Evolutionary conservation across 352 stramenopile genomes (phyloP).

Genomic region (Phytophthora pseudosyringae): DNA sequence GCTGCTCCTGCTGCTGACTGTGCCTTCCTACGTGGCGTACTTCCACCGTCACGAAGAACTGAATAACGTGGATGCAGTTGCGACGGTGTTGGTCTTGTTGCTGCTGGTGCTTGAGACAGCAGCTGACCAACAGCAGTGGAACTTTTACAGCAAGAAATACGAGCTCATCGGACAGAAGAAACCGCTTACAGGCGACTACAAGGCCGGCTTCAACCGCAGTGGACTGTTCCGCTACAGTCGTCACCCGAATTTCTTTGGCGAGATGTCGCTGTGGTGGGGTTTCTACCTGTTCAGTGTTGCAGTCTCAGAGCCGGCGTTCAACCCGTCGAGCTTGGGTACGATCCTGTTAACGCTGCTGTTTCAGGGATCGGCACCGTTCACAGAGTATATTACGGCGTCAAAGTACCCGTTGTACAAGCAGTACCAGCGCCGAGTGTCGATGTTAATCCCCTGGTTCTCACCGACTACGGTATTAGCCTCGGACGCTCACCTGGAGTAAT

Average conservation of each 20-base stretch:
- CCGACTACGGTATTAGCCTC: neutral
- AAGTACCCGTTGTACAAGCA: conserved; percentile 92
- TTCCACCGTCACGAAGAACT: conserved; percentile 51
- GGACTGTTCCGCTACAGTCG: conserved; percentile 92
- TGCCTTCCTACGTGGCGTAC: conserved; percentile 79
- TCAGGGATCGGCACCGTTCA: conserved; percentile 90
- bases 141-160: conserved; percentile 92
- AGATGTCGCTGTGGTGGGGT: conserved; percentile 91
- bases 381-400: conserved; percentile 85
- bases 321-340: conserved; percentile 83
- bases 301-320: conserved; percentile 51
- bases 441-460: conserved; percentile 50
- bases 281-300: conserved; percentile 92
- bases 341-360: conserved; percentile 90
- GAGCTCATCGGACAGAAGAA: conserved; percentile 53
- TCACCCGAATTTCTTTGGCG: conserved; percentile 94
- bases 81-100: conserved; percentile 68
- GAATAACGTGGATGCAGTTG: conserved; percentile 67
- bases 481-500: conserved; percentile 11
- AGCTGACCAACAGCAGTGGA: conserved; percentile 93
- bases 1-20: conserved; percentile 79
- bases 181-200: conserved; percentile 72
- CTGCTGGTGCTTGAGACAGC: conserved; percentile 82
- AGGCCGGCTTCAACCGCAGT: conserved; percentile 81
- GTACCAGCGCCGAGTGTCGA: conserved; percentile 85